Base-by-base conservation (phyloP, 2,329 filamentous ascomycete species). In the Arthrinium phaeospermum region DNA sequence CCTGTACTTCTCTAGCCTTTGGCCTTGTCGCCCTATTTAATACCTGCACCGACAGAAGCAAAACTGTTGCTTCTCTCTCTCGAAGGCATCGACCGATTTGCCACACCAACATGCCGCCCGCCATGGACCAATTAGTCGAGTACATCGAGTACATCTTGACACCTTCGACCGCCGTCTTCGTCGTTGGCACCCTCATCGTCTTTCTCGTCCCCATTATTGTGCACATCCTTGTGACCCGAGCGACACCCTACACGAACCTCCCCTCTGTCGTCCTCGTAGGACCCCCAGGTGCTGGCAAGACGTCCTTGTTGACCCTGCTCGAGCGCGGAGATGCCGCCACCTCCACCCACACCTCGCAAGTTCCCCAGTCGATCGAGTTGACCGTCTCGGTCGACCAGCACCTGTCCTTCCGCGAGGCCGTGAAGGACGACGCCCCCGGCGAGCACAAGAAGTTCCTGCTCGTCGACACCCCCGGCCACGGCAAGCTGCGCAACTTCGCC, bases 391-490 rank as follows among this genome's bases (percentile, higher is more conserved):
- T 73, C 67, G 84, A 85, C 76, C 83, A 85, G 77, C 82, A 83
- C 71, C 83, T 82, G 70, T 85, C 86, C 51, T 88, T 85, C 83
- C 84, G 85, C 72, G 80, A 83, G 73, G 86, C 79, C 69, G 85
- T 91, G 78, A 89, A 90, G 81, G 88, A 90, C 76, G 85, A 88
- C 74, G 79, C 83, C 51, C 84, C 85, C 71, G 85, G 87, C 72
- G 84, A 83, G 70, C 91, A 92, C 80, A 91, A 89, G 75, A 92
- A 91, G 80, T 94, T 96, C 81, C 85, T 93, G 53, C 85, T 98
- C 46, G 85, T 94, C 79, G 96, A 99, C 84, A 98, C 96, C 0
- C 96, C 96, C 0, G 96, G 96, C 51, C 96, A 99, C 85, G 95
- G 94, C 78, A 99, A 99, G 84, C 90, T 99, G 73, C 94, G 96